phyloP scores from a whole-genome alignment of 495 filamentous ascomycete species.

The Margaritispora aquatica region DNA sequence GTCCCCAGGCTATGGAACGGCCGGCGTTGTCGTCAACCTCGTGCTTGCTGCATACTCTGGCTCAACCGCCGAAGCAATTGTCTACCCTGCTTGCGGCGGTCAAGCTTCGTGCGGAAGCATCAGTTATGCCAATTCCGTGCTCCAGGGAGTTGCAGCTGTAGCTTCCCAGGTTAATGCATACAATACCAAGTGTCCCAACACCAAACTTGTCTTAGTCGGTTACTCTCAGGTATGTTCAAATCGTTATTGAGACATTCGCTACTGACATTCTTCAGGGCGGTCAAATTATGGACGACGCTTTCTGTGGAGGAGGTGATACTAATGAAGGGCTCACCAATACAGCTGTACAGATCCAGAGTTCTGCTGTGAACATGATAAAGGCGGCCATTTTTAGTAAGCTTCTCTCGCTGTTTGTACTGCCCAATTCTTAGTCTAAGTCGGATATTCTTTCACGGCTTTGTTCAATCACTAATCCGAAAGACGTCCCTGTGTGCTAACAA shows the following conservation, averaged over 20 bases:
- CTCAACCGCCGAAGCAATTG: constrained; percentile 48
- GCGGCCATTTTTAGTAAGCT: constrained; percentile 58
- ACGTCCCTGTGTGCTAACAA: too few species aligned
- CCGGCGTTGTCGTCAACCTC: constrained; percentile 43
- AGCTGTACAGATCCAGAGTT: constrained; percentile 38
- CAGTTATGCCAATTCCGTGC: constrained; percentile 47
- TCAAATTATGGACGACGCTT: constrained; percentile 57
- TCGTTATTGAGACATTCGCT: background rate
- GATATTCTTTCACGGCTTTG: too few species aligned
- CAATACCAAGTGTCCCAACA: constrained; percentile 47
- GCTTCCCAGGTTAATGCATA: constrained; percentile 48
- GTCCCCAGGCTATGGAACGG: constrained; percentile 46
- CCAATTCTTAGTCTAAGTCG: too few species aligned
- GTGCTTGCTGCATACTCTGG: constrained; percentile 40
- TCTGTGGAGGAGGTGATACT: constrained; percentile 54
- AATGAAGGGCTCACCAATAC: constrained; percentile 43
- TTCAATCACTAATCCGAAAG: too few species aligned
- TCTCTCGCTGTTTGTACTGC: too few species aligned
- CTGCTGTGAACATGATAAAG: constrained; percentile 45
- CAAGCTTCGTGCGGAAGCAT: constrained; percentile 41
- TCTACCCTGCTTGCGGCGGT: constrained; percentile 56
- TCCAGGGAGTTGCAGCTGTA: constrained; percentile 45
- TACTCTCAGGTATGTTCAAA: constrained; percentile 46
- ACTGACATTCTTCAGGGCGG: constrained; percentile 40
- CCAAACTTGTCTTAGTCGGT: constrained; percentile 53